A percentile compares a stretch with the other conserved stretches of the same genome.
These are phyloP conservation scores for Penicillium sp. DNA, from an alignment of 2,329 filamentous ascomycete species.

Conservation along the genomic window DNA sequence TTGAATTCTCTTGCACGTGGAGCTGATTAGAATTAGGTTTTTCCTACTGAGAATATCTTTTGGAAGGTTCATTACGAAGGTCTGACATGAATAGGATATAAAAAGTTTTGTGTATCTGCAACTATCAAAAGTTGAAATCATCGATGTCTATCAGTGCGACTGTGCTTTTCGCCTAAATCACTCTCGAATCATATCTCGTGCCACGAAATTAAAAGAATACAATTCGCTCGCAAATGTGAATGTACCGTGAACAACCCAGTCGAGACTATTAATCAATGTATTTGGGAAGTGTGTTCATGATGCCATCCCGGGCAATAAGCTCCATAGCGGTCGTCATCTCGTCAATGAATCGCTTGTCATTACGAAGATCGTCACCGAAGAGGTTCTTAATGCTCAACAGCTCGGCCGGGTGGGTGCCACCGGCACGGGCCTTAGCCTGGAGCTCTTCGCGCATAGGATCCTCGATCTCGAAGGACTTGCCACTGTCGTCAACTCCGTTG, in stretches of 20 bases:
- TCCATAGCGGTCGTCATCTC: constrained; percentile 52
- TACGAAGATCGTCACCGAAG: constrained; percentile 55
- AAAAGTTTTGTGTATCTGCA: not conserved
- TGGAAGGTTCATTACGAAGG: not conserved
- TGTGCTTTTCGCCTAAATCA: not conserved
- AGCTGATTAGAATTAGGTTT: too few species aligned
- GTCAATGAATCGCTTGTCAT: constrained; percentile 50
- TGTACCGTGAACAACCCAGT: not conserved
- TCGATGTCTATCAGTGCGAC: not conserved
- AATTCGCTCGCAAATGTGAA: not conserved
- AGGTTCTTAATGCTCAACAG: constrained; percentile 51
- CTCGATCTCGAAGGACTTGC: constrained; percentile 42
- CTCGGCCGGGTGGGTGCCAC: constrained; percentile 43
- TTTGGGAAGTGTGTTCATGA: constrained; percentile 53
- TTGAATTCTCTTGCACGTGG: too few species aligned
- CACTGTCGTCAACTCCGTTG: constrained; percentile 52
- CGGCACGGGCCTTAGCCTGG: constrained; percentile 47
- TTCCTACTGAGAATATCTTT: too few species aligned
- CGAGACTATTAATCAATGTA: constrained; percentile 41
- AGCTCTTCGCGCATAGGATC: constrained; percentile 54
- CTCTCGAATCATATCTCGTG: not conserved
- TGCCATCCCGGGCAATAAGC: constrained; percentile 49
- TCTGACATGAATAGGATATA: not conserved
- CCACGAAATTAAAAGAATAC: not conserved
- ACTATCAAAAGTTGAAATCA: not conserved